Conservation (phyloP, 495 filamentous ascomycete genomes). For the Aspergillus wentii region DNA sequence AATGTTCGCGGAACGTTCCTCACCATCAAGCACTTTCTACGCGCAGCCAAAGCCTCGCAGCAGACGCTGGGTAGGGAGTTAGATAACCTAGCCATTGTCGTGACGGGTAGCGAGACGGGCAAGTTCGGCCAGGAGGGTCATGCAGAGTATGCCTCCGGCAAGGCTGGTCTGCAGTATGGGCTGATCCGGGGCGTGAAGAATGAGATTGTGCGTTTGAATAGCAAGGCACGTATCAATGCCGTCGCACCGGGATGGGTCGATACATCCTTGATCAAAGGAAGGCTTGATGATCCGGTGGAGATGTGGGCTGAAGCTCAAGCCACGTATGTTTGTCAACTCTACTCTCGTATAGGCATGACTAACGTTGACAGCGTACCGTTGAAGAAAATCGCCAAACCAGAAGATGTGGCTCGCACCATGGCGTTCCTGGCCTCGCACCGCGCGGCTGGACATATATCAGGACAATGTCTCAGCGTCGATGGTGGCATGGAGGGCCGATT, state of each 20-base stretch:
- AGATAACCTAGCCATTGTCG: slow-evolving; percentile 47
- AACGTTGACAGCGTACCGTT: slow-evolving; percentile 25
- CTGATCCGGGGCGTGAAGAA: slow-evolving; percentile 49
- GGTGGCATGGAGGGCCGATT: slow-evolving; percentile 48
- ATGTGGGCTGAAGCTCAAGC: slow-evolving; percentile 42
- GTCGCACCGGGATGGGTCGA: slow-evolving; percentile 49
- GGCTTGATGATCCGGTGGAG: slow-evolving; percentile 42
- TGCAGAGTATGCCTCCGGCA: slow-evolving; percentile 46
- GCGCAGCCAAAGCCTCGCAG: slow-evolving; percentile 30
- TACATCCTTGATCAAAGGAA: slow-evolving; percentile 38
- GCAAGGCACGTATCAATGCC: slow-evolving; percentile 50
- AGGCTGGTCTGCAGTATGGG: slow-evolving; percentile 51
- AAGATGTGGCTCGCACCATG: slow-evolving; percentile 47
- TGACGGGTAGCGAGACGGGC: slow-evolving; percentile 48
- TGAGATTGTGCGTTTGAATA: slow-evolving; percentile 49
- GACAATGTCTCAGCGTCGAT: slow-evolving; percentile 48
- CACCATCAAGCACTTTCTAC: slow-evolving; percentile 54
- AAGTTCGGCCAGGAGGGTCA: slow-evolving; percentile 49
- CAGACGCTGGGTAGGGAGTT: slow-evolving; percentile 27
- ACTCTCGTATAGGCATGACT: not conserved
- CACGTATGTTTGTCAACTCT: slow-evolving; percentile 18
- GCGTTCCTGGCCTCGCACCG: slow-evolving; percentile 49
- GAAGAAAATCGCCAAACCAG: slow-evolving; percentile 40
- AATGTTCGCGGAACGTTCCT: slow-evolving; percentile 52
- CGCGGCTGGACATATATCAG: slow-evolving; percentile 50